Evolutionary conservation across 768 basidiomycete species (phyloP).

Genomic region (Termitomyces sp.): DNA sequence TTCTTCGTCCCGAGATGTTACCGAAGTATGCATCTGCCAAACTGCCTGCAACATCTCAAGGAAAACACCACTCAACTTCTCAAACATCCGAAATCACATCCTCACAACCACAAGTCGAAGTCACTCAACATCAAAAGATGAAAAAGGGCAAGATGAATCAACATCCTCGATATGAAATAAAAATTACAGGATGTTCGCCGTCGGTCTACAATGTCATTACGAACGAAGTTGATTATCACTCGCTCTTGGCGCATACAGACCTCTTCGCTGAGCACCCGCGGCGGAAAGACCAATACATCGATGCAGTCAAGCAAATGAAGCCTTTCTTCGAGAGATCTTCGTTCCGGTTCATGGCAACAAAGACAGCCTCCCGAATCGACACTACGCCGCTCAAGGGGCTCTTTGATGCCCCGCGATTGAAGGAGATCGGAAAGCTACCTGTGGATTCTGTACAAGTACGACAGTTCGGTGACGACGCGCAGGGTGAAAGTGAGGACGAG

Average conservation of each 20-base stretch:
- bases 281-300: not conserved
- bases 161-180: conserved; percentile 5
- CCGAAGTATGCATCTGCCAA: not conserved
- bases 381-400: not conserved
- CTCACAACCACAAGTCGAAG: not conserved
- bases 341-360: not conserved
- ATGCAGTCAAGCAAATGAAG: conserved; percentile 5
- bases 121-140: not conserved
- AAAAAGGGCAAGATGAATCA: not conserved
- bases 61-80: not conserved
- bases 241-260: not conserved
- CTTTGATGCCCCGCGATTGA: not conserved
- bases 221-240: not conserved
- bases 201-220: not conserved
- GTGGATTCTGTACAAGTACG: not conserved
- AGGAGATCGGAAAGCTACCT: not conserved
- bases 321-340: not conserved
- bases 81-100: too few relatives aligned
- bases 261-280: not conserved
- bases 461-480: not conserved
- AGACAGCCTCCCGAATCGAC: not conserved
- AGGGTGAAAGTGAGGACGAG: not conserved
- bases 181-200: conserved; percentile 1
- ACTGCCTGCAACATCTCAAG: not conserved
- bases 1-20: not conserved